Conservation (phyloP, 2,329 filamentous ascomycete species). For the Pestalotiopsis sp. region DNA sequence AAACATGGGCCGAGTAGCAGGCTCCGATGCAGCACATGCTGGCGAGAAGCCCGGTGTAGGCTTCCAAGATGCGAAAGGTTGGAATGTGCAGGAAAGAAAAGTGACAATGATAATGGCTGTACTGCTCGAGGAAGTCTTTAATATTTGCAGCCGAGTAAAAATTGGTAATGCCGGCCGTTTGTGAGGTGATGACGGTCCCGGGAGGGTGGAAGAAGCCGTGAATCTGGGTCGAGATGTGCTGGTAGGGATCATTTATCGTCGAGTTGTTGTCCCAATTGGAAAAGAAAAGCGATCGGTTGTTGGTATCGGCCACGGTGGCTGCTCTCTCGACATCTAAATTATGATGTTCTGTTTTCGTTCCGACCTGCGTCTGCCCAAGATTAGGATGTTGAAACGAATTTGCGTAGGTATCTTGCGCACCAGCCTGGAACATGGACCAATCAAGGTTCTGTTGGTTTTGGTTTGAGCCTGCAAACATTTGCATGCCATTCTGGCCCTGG, state of each 20-base stretch:
- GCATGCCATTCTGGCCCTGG: conserved; percentile 65
- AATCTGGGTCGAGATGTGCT: conserved; percentile 58
- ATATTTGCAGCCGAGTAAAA: conserved; percentile 71
- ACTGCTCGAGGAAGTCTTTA: conserved; percentile 71
- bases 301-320: conserved; percentile 44
- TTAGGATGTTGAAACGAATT: conserved; percentile 66
- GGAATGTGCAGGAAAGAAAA: conserved; percentile 74
- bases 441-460: conserved; percentile 68
- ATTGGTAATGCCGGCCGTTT: conserved; percentile 56
- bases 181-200: conserved; percentile 59
- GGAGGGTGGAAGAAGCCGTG: conserved; percentile 59
- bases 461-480: conserved; percentile 64
- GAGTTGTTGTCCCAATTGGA: conserved; percentile 52
- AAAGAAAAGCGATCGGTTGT: conserved; percentile 48
- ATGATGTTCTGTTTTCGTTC: conserved; percentile 66
- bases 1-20: conserved; percentile 70
- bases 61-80: conserved; percentile 68
- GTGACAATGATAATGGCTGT: conserved; percentile 74
- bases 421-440: conserved; percentile 77
- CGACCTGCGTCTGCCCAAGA: conserved; percentile 70
- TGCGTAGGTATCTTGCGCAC: conserved; percentile 68
- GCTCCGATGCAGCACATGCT: conserved; percentile 75
- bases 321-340: conserved; percentile 52
- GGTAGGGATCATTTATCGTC: conserved; percentile 53
- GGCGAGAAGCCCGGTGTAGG: conserved; percentile 68